phyloP scores from a whole-genome alignment of 2,329 filamentous ascomycete genomes.

The Arthroderma sp. region DNA sequence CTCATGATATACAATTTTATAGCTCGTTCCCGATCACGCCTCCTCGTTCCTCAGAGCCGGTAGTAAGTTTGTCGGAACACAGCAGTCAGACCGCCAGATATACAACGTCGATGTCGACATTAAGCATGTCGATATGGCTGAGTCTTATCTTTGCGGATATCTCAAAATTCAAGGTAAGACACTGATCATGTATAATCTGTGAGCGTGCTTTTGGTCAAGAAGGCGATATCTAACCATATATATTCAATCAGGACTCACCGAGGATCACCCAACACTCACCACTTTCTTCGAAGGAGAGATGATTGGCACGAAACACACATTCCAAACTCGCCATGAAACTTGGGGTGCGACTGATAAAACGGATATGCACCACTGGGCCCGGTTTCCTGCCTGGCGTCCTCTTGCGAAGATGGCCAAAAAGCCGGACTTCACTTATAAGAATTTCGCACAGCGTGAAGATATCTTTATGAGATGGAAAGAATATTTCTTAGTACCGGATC shows the following conservation, averaged over 20 bases:
- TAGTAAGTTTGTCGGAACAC: slow-evolving; percentile 78
- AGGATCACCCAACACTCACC: slow-evolving; percentile 92
- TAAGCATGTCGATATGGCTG: slow-evolving; percentile 86
- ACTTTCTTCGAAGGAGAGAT: slow-evolving; percentile 98
- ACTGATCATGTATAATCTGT: background rate
- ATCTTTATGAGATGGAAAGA: slow-evolving; percentile 99
- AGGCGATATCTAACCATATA: slow-evolving; percentile 4
- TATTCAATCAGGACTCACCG: slow-evolving; percentile 58
- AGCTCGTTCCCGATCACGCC: slow-evolving; percentile 65
- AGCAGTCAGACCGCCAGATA: slow-evolving; percentile 81
- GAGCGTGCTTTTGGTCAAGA: background rate
- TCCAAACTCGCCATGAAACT: slow-evolving; percentile 72
- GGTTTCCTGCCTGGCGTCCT: slow-evolving; percentile 76
- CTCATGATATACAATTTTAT: slow-evolving; percentile 9
- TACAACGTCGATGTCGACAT: slow-evolving; percentile 97
- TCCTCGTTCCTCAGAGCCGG: slow-evolving; percentile 78
- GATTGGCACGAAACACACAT: slow-evolving; percentile 88
- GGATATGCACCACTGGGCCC: slow-evolving; percentile 83
- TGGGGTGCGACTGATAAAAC: slow-evolving; percentile 91
- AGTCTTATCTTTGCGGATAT: slow-evolving; percentile 91
- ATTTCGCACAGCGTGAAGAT: slow-evolving; percentile 67
- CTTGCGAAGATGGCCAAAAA: slow-evolving; percentile 51
- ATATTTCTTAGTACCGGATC: slow-evolving; percentile 90
- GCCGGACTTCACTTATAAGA: slow-evolving; percentile 47
- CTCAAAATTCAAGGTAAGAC: slow-evolving; percentile 76